Evolutionary conservation across 257 asterid species (phyloP).

Genomic region (Galeopsis tetrahit): DNA sequence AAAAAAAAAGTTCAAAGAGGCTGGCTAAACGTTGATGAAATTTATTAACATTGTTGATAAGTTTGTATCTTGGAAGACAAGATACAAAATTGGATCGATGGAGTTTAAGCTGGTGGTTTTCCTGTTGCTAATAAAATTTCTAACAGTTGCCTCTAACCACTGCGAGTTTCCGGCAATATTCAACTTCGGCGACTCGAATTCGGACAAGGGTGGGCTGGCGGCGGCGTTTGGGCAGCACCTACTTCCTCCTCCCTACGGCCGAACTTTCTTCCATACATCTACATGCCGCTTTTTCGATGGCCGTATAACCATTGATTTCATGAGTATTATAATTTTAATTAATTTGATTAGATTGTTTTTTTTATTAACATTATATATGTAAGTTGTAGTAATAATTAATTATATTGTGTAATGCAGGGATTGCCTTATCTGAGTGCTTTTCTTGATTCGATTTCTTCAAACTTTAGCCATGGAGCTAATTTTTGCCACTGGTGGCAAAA

Average conservation of each 20-base stretch:
- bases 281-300: slow-evolving; percentile 28
- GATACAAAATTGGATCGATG: slow-evolving; percentile 16
- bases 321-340: slow-evolving; percentile 38
- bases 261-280: slow-evolving; percentile 59
- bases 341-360: too few relatives aligned
- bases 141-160: slow-evolving; percentile 13
- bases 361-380: too few relatives aligned
- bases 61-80: too few relatives aligned
- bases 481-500: too few relatives aligned
- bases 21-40: too few relatives aligned
- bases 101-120: slow-evolving; percentile 29
- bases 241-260: slow-evolving; percentile 61
- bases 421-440: slow-evolving; percentile 45
- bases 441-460: too few relatives aligned
- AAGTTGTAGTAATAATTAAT: too few relatives aligned
- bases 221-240: slow-evolving; percentile 66
- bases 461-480: too few relatives aligned
- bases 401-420: slow-evolving; percentile 16
- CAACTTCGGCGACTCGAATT: slow-evolving; percentile 34
- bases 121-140: slow-evolving; percentile 6
- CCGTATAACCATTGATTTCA: slow-evolving; percentile 64
- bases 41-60: too few relatives aligned
- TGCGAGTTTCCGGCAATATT: slow-evolving; percentile 31
- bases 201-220: slow-evolving; percentile 85
- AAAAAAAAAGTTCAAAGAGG: too few relatives aligned